Base-by-base conservation (phyloP, 2,329 filamentous ascomycete genomes). In the Neonectria magnoliae region DNA sequence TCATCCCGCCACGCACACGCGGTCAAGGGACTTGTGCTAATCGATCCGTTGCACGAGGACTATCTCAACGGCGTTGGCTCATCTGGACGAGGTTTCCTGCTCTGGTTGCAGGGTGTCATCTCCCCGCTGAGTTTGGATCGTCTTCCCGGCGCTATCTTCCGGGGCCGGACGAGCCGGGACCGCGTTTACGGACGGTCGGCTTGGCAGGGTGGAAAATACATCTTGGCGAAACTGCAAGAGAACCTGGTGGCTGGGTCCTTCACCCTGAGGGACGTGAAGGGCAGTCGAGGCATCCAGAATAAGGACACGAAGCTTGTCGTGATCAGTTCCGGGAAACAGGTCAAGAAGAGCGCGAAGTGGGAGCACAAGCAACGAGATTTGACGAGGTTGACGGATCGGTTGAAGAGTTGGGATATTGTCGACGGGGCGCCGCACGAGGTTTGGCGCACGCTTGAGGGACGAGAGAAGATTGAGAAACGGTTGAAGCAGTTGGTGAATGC, bases 171-270 rank as follows among this genome's bases (percentile, higher is more conserved):
- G 1, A 89, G 92, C 41, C 88, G 91, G 76, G 95, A 98, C 77
- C 91, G 96, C 10, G 89, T 97, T 11, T 97, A 92, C 79, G 96
- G 96, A 13, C 86, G 88, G 48, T 88, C 90, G 5, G 89, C 93
- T 0, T 91, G 93, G 75, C 93, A 97, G 78, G 86, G 85, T 25
- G 93, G 92, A 66, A 97, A 94, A 77, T 91, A 88, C 77, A 91
- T 98, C 78, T 97, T 97, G 77, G 92, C 94, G 5, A 93, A 94
- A 79, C 84, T 99, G 60, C 96, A 99, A 80, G 96, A 99, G 81
- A 95, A 91, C 69, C 84, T 98, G 1, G 93, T 98, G 33, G 94
- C 94, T 0, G 87, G 90, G 69, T 93, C 92, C 1, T 88, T 98
- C 70, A 93, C 93, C 14, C 91, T 90, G 77, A 92, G 92, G 36